Base-by-base conservation (phyloP, 495 filamentous ascomycete species). In the Penicillium egyptiacum region DNA sequence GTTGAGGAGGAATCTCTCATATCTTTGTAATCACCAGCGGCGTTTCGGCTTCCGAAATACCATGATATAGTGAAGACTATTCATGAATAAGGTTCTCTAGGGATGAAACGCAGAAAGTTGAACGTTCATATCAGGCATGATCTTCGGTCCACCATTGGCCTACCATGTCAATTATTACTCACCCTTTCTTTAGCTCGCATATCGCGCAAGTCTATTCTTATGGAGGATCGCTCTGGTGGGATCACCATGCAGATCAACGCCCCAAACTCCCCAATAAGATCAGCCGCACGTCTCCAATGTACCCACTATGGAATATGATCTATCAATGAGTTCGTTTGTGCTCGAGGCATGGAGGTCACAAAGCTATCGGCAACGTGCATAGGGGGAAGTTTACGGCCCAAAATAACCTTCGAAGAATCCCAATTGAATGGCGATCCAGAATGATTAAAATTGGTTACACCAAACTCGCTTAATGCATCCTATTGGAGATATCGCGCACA, bases 271-370 rank as follows among this genome's bases (percentile, higher is more conserved):
- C 63, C 50, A 63, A 63, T 66, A 41, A 56, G 12, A 39, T 22
- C 2, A 25, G 5, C n/a, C 31, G 2, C 19, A 17, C 25, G 17
- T 11, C 35, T 26, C 40, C 37, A 37, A 28, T 12, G 33, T 39
- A 42, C 52, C 45, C 53, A 52, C 58, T 17, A 17, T 26, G 40
- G 55, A 59, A 68, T 66, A 25, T 68, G 65, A 68, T 49, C 43
- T 61, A 54, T 68, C 65, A 61, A 25, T 31, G 16, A 22, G 43
- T 44, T 55, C 55, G 56, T 31, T 54, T 49, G 26, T 41, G 35
- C 25, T 43, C 14, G 42, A 52, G 55, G 40, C 25, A 19, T 30
- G 52, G 26, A 50, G 35, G 58, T 60, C 60, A 40, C 44, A 12
- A 17, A 55, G 37, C 47, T 63, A 55, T 60, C 43, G 47, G 22